Percentiles rank a stretch among this genome's conserved stretches.
phyloP scores from a whole-genome alignment of 106 monocot species.

The Allium fistulosum region DNA sequence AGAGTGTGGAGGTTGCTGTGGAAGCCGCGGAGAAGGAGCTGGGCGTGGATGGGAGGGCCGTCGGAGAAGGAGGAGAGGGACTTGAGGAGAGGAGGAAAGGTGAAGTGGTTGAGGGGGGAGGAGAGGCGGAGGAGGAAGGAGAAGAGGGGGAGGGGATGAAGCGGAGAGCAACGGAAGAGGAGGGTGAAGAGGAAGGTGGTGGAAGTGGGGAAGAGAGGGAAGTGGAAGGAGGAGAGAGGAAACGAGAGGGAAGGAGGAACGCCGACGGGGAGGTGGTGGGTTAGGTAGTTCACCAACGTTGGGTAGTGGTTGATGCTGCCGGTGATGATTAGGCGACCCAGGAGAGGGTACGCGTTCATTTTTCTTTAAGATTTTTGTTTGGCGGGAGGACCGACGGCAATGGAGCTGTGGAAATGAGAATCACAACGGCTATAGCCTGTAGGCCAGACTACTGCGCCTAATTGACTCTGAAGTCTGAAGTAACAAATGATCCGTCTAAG shows the following conservation, averaged over 20 bases:
- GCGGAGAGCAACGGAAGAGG: slow-evolving; percentile 17
- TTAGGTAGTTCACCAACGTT: slow-evolving; percentile 17
- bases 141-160: slow-evolving; percentile 15
- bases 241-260: slow-evolving; percentile 12
- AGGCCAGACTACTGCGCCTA: no score
- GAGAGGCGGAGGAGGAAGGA: slow-evolving; percentile 22
- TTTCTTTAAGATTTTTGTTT: no score
- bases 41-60: slow-evolving; percentile 25
- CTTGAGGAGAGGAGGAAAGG: slow-evolving; percentile 33
- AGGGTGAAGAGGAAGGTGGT: slow-evolving; percentile 49
- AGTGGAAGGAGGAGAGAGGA: slow-evolving; percentile 42
- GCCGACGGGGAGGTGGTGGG: slow-evolving; percentile 7
- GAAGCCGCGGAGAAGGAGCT: slow-evolving; percentile 35
- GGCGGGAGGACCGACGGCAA: no score
- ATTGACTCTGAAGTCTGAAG: no score
- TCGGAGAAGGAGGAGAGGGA: slow-evolving; percentile 10
- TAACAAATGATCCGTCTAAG: no score
- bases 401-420: no score
- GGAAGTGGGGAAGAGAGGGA: slow-evolving; percentile 42
- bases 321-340: slow-evolving; percentile 16
- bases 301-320: slow-evolving; percentile 12
- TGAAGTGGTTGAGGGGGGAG: slow-evolving; percentile 27
- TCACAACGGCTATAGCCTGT: no score
- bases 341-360: background rate
- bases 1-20: slow-evolving; percentile 30